Percentiles rank a stretch among this genome's conserved stretches.
phyloP scores from a whole-genome alignment of 208 protist species.

The Leishmania guyanensis region DNA sequence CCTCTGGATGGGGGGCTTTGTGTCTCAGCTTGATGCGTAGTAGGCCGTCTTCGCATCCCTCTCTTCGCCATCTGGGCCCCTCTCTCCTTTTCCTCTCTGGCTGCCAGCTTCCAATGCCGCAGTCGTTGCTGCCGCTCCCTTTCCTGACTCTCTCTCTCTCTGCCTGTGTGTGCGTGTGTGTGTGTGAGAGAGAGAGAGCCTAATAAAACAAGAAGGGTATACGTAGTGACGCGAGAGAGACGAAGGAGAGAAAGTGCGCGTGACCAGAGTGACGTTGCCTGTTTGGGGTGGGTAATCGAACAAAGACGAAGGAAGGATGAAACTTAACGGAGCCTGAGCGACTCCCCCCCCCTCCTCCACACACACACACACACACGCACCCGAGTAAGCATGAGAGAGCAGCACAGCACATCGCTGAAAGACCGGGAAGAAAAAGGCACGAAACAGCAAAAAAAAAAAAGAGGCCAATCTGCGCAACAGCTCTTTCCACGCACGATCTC shows the following conservation, averaged over 20 bases:
- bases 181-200: background rate
- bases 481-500: background rate
- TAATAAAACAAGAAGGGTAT: background rate
- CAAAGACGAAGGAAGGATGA: background rate
- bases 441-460: too few species aligned
- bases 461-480: too few species aligned
- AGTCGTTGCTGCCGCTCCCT: background rate
- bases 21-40: conserved; percentile 72
- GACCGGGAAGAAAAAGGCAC: too few species aligned
- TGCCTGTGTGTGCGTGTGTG: background rate
- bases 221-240: background rate
- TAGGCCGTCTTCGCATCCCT: background rate
- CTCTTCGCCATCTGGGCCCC: background rate
- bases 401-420: too few species aligned
- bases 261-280: background rate
- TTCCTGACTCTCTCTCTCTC: background rate
- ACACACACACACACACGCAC: background rate
- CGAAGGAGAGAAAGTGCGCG: background rate
- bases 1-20: conserved; percentile 59
- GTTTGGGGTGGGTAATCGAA: background rate
- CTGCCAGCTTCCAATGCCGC: background rate
- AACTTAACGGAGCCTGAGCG: background rate
- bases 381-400: background rate
- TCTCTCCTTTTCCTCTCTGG: background rate
- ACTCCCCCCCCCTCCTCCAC: background rate